Evolutionary conservation across 805 yeast species (phyloP).

Genomic region (Candida argentea): DNA sequence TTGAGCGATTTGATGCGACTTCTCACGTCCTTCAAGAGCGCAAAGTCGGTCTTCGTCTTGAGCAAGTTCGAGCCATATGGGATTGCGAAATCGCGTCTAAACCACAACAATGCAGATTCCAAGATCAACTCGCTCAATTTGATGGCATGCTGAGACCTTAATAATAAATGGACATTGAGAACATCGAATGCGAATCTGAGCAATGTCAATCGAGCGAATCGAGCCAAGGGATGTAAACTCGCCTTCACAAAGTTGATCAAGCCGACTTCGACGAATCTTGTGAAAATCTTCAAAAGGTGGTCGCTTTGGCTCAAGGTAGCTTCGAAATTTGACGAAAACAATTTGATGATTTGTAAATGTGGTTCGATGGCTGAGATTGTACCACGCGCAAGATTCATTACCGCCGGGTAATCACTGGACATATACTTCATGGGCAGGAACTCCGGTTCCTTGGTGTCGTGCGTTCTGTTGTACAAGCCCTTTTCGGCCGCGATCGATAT

Average conservation of each 20-base stretch:
- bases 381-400: conserved; percentile 40
- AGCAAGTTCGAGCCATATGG: conserved; percentile 82
- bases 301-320: conserved; percentile 66
- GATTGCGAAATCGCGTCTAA: conserved; percentile 46
- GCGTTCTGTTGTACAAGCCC: conserved; percentile 54
- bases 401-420: conserved; percentile 61
- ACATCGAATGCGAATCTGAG: conserved; percentile 59
- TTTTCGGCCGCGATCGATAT: conserved; percentile 42
- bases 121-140: conserved; percentile 43
- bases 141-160: conserved; percentile 36
- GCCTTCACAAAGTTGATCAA: conserved; percentile 44
- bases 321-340: conserved; percentile 70
- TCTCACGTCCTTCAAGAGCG: conserved; percentile 46
- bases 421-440: conserved; percentile 76
- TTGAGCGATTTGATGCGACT: conserved; percentile 12
- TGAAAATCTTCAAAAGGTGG: conserved; percentile 59
- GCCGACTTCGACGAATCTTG: conserved; percentile 48
- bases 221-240: conserved; percentile 74
- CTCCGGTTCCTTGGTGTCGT: conserved; percentile 52
- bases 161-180: conserved; percentile 42
- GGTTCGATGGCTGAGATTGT: conserved; percentile 49
- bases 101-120: conserved; percentile 74
- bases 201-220: conserved; percentile 66
- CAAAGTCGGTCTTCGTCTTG: conserved; percentile 59
- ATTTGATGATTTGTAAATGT: conserved; percentile 56